Evolutionary conservation across 179 eudicot species (phyloP).

Genomic region (Beta corolliflora): DNA sequence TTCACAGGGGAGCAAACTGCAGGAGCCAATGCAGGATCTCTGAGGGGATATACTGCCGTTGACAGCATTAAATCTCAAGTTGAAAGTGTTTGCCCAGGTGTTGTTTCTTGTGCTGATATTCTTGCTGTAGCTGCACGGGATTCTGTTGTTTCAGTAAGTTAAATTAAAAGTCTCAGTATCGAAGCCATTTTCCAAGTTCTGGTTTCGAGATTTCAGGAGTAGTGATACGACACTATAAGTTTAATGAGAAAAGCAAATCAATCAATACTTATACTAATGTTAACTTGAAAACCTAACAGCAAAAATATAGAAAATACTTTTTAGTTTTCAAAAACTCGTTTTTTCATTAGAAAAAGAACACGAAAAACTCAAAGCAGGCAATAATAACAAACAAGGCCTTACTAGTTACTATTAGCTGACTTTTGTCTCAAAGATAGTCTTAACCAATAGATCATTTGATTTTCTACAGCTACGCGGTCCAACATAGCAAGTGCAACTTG

Average conservation of each 20-base stretch:
- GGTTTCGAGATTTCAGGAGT: too few relatives aligned
- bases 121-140: slow-evolving; percentile 50
- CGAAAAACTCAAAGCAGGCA: too few relatives aligned
- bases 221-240: too few relatives aligned
- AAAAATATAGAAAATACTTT: too few relatives aligned
- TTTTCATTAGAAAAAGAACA: too few relatives aligned
- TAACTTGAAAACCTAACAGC: too few relatives aligned
- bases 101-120: slow-evolving; percentile 55
- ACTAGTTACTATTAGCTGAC: too few relatives aligned
- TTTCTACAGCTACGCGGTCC: slow-evolving; percentile 51
- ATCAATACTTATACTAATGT: too few relatives aligned
- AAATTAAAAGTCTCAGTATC: background rate
- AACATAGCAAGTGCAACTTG: slow-evolving; percentile 46
- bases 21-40: slow-evolving; percentile 38
- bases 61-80: slow-evolving; percentile 36
- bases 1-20: slow-evolving; percentile 47
- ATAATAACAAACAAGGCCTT: too few relatives aligned
- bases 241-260: too few relatives aligned
- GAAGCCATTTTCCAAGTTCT: background rate
- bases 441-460: background rate
- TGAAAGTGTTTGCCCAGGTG: slow-evolving; percentile 34
- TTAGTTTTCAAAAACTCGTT: too few relatives aligned
- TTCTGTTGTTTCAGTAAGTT: slow-evolving; percentile 42
- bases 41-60: slow-evolving; percentile 48
- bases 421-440: background rate